Evolutionary conservation across 768 basidiomycete species (phyloP).

Genomic region (Suillus subluteus): DNA sequence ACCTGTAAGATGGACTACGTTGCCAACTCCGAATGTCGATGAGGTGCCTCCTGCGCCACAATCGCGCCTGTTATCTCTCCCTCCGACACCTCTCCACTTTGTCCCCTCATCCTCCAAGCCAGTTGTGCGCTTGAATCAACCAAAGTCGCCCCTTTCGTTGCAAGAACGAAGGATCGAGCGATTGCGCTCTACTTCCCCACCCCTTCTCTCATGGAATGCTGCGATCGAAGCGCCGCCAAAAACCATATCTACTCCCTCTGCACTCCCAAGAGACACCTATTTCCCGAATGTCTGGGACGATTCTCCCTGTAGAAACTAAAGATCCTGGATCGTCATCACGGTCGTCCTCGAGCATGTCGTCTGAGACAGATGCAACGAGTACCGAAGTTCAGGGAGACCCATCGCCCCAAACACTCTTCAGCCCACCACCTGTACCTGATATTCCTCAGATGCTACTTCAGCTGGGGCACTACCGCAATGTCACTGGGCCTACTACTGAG

Average conservation of each 20-base stretch:
- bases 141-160: conserved; percentile 22
- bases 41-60: conserved; percentile 69
- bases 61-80: conserved; percentile 51
- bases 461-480: conserved; percentile 75
- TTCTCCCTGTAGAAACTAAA: conserved; percentile 44
- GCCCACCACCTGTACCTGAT: conserved; percentile 57
- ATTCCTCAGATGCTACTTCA: conserved; percentile 70
- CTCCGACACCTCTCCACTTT: conserved; percentile 37
- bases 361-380: conserved; percentile 28
- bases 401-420: conserved; percentile 51
- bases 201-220: conserved; percentile 79
- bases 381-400: conserved; percentile 23
- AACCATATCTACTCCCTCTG: conserved; percentile 51
- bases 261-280: conserved; percentile 75
- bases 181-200: conserved; percentile 58
- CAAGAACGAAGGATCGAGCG: conserved; percentile 28
- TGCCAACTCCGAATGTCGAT: conserved; percentile 63
- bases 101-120: conserved; percentile 21
- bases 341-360: conserved; percentile 40
- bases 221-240: conserved; percentile 80
- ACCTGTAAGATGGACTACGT: conserved; percentile 48
- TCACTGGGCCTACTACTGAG: conserved; percentile 48
- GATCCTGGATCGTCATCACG: conserved; percentile 41
- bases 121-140: conserved; percentile 27
- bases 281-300: conserved; percentile 90